Base-by-base conservation (phyloP, 2,329 filamentous ascomycete genomes). In the Akanthomyces uredinophilus region DNA sequence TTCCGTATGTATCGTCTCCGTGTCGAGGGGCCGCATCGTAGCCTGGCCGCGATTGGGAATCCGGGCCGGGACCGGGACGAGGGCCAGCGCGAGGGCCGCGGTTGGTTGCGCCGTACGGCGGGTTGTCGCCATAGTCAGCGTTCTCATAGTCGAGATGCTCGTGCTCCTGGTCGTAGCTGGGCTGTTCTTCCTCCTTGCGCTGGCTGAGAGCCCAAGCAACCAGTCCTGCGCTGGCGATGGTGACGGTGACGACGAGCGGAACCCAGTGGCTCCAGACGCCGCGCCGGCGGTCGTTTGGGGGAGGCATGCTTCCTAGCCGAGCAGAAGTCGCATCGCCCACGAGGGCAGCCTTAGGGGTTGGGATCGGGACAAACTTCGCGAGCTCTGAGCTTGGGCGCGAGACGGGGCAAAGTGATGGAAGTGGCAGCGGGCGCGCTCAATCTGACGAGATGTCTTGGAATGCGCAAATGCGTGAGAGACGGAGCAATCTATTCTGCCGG, bases 151-250 rank as follows among this genome's bases (percentile, higher is more conserved):
- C 78, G 65, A 81, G 74, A 64, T 80, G 79, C 68, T 79, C 77
- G 60, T 79, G 78, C 59, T 86, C 83, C 47, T 61, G 54, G 65
- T 82, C 80, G 65, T 87, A 82, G 62, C 85, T 82, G 59, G 87
- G 83, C 32, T 92, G 88, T 59, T 91, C 88, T 63, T 88, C 84
- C 67, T 90, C 88, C 70, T 83, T 86, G 70, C 91, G 88, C 77
- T 96, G 92, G 74, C 90, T 96, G 92, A 92, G 96, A 64, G 93
- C 86, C 94, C 94, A 98, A 62, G 92, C 92, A 58, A 88, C 93
- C 53, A 96, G 78, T 39, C 93, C 92, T 61, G 90, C 87, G 24
- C 93, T 92, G 64, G 94, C 94, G 68, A 96, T 86, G 52, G 92
- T 93, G 63, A 96, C 87, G 55, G 93, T 97, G 66, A 96, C 77